phyloP scores from a whole-genome alignment of 2,329 filamentous ascomycete species.

The Chalaropsis ovoidea region DNA sequence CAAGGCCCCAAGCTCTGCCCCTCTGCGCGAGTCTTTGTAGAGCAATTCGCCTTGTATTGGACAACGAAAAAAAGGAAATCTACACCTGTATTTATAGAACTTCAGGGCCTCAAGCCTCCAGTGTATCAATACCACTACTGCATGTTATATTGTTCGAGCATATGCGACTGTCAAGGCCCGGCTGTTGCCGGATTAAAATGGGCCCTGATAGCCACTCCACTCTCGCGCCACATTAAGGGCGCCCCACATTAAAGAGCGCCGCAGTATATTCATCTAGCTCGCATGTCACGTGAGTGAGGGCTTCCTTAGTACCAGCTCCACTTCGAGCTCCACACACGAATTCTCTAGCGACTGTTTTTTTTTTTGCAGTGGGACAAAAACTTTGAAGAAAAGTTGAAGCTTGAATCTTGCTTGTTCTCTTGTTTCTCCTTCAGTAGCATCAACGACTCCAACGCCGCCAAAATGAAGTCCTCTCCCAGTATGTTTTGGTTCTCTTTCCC shows the following conservation, averaged over 20 bases:
- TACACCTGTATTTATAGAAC: slow-evolving; percentile 7
- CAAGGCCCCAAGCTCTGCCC: slow-evolving; percentile 31
- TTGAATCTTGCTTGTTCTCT: slow-evolving; percentile 8
- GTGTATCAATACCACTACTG: background rate
- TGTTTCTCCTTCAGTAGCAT: slow-evolving; percentile 20
- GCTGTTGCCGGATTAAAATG: background rate
- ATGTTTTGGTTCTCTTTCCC: slow-evolving; percentile 7
- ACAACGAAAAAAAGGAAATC: background rate
- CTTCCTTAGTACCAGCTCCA: background rate
- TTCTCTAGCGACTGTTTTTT: slow-evolving; percentile 8
- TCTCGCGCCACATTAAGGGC: background rate
- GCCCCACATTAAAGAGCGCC: background rate
- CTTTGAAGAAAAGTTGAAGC: slow-evolving; percentile 10
- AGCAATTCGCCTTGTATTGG: background rate
- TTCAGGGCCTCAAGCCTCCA: background rate
- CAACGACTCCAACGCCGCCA: slow-evolving; percentile 22
- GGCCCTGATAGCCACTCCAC: background rate
- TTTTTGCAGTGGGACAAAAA: slow-evolving; percentile 15
- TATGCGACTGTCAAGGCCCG: background rate
- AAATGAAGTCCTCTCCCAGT: slow-evolving; percentile 26
- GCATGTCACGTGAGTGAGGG: slow-evolving; percentile 21
- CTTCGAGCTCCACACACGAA: slow-evolving; percentile 17
- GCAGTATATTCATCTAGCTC: no score
- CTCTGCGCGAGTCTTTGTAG: slow-evolving; percentile 22
- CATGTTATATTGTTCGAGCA: background rate